Conservation (phyloP, 1,284 basidiomycete species). For the Marasmius sp. region DNA sequence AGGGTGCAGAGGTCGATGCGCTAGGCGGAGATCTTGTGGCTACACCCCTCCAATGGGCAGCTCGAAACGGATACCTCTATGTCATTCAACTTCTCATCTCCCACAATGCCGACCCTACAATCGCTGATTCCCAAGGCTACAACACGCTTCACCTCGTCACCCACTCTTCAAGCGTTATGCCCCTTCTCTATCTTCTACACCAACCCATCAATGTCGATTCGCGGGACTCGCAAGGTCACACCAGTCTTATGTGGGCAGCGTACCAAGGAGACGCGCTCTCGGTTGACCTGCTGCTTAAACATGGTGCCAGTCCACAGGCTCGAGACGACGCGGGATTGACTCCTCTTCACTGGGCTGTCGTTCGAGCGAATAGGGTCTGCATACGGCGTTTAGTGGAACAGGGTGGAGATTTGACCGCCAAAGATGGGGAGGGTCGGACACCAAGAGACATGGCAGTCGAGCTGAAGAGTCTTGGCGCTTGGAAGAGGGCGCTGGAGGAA, state of each 20-base stretch:
- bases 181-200: constrained; percentile 89
- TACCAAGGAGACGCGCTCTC: constrained; percentile 98
- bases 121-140: constrained; percentile 93
- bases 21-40: constrained; percentile 94
- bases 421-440: constrained; percentile 86
- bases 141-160: constrained; percentile 94
- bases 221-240: constrained; percentile 90
- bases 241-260: constrained; percentile 97
- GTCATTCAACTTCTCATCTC: constrained; percentile 89
- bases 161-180: constrained; percentile 93
- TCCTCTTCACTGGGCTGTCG: constrained; percentile 98
- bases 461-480: constrained; percentile 86
- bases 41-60: constrained; percentile 97
- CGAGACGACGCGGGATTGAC: constrained; percentile 84
- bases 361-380: constrained; percentile 87
- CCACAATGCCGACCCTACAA: constrained; percentile 89
- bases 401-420: constrained; percentile 80
- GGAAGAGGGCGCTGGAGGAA: constrained; percentile 86
- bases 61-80: constrained; percentile 93
- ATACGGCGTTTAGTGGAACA: constrained; percentile 85
- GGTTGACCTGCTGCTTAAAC: constrained; percentile 87
- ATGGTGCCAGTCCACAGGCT: constrained; percentile 79
- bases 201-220: constrained; percentile 89
- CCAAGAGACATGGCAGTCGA: constrained; percentile 94
- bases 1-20: constrained; percentile 95